Conservation (phyloP, 2,329 filamentous ascomycete genomes). For the Phialocephala subalpina region DNA sequence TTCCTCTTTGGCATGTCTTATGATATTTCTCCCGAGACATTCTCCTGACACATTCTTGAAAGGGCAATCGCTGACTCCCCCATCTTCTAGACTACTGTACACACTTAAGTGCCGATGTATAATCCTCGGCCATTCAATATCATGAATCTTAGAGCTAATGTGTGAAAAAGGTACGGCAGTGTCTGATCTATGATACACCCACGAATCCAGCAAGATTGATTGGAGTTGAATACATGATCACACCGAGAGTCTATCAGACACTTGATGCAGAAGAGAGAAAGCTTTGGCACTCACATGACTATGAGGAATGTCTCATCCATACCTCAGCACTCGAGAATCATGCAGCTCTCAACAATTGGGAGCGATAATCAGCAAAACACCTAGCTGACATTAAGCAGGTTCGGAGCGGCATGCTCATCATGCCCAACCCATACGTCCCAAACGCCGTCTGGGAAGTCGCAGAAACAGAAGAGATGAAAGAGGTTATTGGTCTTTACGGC, state of each 20-base stretch:
- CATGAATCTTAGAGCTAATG: neutral
- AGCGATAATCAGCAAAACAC: neutral
- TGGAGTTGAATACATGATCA: slow-evolving; percentile 80
- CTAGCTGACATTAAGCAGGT: slow-evolving; percentile 18
- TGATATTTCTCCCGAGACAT: too few relatives aligned
- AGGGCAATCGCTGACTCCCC: too few relatives aligned
- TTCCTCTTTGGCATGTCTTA: too few relatives aligned
- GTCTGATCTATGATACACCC: slow-evolving; percentile 81
- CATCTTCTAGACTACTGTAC: slow-evolving; percentile 91
- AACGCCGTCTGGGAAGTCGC: slow-evolving; percentile 74
- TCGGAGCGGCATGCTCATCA: slow-evolving; percentile 73
- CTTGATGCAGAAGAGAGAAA: slow-evolving; percentile 73
- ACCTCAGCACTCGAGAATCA: slow-evolving; percentile 69
- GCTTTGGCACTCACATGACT: slow-evolving; percentile 75
- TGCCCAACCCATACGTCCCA: slow-evolving; percentile 68
- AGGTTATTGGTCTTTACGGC: slow-evolving; percentile 78
- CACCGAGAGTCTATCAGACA: slow-evolving; percentile 69
- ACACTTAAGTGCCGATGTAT: slow-evolving; percentile 75
- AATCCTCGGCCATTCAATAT: slow-evolving; percentile 57
- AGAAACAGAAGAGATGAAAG: slow-evolving; percentile 82
- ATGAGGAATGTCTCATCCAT: slow-evolving; percentile 73
- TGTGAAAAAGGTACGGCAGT: slow-evolving; percentile 64
- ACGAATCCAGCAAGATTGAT: slow-evolving; percentile 75
- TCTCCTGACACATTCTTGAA: too few relatives aligned
- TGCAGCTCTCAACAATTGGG: slow-evolving; percentile 67